These are phyloP conservation scores for Phytophthora megakarya DNA, from an alignment of 352 stramenopile species.

Conservation along the genomic window DNA sequence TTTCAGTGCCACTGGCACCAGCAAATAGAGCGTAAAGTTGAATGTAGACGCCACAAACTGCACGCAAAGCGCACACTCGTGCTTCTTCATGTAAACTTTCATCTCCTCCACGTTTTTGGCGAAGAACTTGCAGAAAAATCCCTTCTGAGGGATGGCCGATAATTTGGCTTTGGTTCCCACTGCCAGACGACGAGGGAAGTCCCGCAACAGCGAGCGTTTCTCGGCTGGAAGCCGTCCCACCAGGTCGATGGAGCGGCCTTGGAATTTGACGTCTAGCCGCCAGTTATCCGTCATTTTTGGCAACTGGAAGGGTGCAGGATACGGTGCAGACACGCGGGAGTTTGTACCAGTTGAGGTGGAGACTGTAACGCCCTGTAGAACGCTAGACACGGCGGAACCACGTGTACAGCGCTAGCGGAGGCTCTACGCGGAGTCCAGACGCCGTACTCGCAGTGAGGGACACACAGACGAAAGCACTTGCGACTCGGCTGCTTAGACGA, in stretches of 20 bases:
- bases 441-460: conserved; percentile 1
- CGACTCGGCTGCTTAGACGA: background rate
- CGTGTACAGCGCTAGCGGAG: background rate
- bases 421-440: conserved; percentile 8
- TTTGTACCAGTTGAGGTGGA: background rate
- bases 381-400: conserved; percentile 3
- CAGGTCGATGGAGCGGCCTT: conserved; percentile 69
- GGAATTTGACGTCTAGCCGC: conserved; percentile 87
- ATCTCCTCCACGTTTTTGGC: conserved; percentile 85
- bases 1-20: conserved; percentile 68
- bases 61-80: conserved; percentile 83
- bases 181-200: conserved; percentile 78
- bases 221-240: conserved; percentile 79
- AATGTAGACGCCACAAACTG: conserved; percentile 82
- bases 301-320: background rate
- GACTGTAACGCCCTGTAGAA: conserved; percentile 2
- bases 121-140: conserved; percentile 91
- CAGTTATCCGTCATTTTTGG: conserved; percentile 71
- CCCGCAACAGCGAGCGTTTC: conserved; percentile 75
- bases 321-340: background rate
- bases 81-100: conserved; percentile 89
- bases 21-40: conserved; percentile 86
- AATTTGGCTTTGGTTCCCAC: conserved; percentile 84
- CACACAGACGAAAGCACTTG: background rate
- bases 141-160: conserved; percentile 78